Percentiles rank a stretch among this genome's conserved stretches.
These are phyloP conservation scores for Exophiala calicioides DNA, from an alignment of 2,329 filamentous ascomycete genomes.

Conservation along the genomic window DNA sequence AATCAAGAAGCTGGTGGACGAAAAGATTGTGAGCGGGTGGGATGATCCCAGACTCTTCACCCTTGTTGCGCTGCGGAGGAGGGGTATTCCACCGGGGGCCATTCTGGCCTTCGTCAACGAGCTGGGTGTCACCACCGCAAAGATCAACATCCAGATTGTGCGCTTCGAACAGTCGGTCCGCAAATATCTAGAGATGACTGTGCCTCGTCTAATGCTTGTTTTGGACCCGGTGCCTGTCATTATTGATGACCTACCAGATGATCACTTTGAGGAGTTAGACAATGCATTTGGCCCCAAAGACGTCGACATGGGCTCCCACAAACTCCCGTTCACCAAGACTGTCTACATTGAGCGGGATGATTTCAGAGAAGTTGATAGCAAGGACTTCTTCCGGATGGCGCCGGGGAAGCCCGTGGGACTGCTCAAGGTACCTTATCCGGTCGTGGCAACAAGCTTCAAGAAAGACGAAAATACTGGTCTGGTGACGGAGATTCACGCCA, in stretches of 20 bases:
- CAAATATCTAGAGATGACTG: constrained; percentile 81
- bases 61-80: constrained; percentile 76
- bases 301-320: constrained; percentile 55
- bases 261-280: constrained; percentile 64
- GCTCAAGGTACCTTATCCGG: constrained; percentile 68
- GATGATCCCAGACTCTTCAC: constrained; percentile 91
- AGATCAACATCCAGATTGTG: constrained; percentile 74
- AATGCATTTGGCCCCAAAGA: constrained; percentile 84
- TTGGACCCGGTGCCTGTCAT: constrained; percentile 81
- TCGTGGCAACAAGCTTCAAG: constrained; percentile 67
- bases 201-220: constrained; percentile 85
- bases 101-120: constrained; percentile 89
- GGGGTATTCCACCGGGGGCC: constrained; percentile 84
- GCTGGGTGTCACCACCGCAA: constrained; percentile 82
- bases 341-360: constrained; percentile 83
- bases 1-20: constrained; percentile 75
- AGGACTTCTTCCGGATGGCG: constrained; percentile 76
- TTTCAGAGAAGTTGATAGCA: constrained; percentile 71
- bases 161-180: constrained; percentile 86
- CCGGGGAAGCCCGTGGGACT: constrained; percentile 74
- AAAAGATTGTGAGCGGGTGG: constrained; percentile 80
- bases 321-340: constrained; percentile 68
- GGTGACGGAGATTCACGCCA: constrained; percentile 66
- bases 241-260: constrained; percentile 74
- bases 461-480: constrained; percentile 66